Base-by-base conservation (phyloP, 2,329 filamentous ascomycete genomes). In the Catunica adiposa region DNA sequence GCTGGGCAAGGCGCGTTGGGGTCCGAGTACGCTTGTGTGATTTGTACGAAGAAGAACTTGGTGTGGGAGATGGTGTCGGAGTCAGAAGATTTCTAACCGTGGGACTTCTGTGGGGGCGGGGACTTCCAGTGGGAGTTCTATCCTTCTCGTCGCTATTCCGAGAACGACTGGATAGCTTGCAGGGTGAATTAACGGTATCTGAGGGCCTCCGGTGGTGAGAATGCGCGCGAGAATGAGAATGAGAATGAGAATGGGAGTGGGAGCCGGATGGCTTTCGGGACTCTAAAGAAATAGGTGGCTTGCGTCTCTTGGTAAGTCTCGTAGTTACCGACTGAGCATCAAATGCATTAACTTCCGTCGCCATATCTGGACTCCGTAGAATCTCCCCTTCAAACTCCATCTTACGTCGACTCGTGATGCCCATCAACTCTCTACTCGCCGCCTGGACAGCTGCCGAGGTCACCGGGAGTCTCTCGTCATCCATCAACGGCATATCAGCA, bases 391-490 rank as follows among this genome's bases (percentile, higher is more conserved):
- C 15, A n/a, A 44, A 22, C 40, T 20, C 44, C 9, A 46, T 46
- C 9, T 29, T 38, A 11, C 63, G 58, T 55, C 64, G 62, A 55
- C 66, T 60, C 40, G 71, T 67, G 34, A 67, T 61, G 38, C 69
- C 65, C 25, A 73, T 66, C 51, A 80, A 67, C 62, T 78, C 73
- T 34, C 69, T 67, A 53, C 74, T 72, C 1, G 72, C 75, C n/a
- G 76, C 76, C 1, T 68, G 70, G 1, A 76, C 77, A 0, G 77
- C 77, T 1, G 77, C 73, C 31, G 76, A 79, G 3, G 73, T 72
- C 7, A 26, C 29, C 57, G 60, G 61, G n/a, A 38, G 17, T 22
- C 8, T 23, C 17, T 15, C 15, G 20, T 38, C 50, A 22, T 52
- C 50, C 17, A 20, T 15, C 31, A 53, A 22, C 56, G 15, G 31